Percentiles rank a stretch among this genome's conserved stretches.
These are phyloP conservation scores for Pseudogymnoascus sp. DNA, from an alignment of 2,329 filamentous ascomycete genomes.

Conservation along the genomic window DNA sequence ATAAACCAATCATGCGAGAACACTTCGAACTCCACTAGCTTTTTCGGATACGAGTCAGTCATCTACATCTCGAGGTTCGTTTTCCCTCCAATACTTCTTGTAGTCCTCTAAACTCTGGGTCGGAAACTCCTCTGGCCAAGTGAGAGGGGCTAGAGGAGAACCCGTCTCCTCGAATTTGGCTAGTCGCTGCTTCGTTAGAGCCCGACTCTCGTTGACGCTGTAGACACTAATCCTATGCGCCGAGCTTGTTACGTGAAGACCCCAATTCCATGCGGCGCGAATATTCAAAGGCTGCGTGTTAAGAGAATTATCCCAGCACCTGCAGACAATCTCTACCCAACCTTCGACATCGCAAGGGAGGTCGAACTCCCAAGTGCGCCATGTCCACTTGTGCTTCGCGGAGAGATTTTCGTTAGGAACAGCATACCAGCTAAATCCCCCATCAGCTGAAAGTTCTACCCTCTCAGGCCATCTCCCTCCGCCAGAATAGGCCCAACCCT, in stretches of 20 bases:
- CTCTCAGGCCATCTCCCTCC: slow-evolving; percentile 59
- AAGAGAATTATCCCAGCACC: slow-evolving; percentile 56
- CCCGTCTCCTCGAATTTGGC: slow-evolving; percentile 44
- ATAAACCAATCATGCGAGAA: not conserved
- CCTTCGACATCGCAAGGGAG: slow-evolving; percentile 57
- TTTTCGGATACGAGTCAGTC: not conserved
- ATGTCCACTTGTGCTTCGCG: slow-evolving; percentile 56
- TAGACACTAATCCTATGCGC: slow-evolving; percentile 57
- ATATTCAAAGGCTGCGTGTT: slow-evolving; percentile 55
- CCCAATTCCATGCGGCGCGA: slow-evolving; percentile 57
- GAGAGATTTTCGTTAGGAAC: slow-evolving; percentile 55
- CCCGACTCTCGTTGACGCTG: slow-evolving; percentile 50
- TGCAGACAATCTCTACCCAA: slow-evolving; percentile 52
- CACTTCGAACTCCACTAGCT: not conserved
- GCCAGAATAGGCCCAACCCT: slow-evolving; percentile 63
- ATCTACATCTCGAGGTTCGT: slow-evolving; percentile 9
- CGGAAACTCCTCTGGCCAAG: slow-evolving; percentile 26
- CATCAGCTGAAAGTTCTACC: slow-evolving; percentile 61
- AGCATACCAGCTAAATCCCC: slow-evolving; percentile 57
- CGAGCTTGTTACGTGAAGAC: slow-evolving; percentile 56
- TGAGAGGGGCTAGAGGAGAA: slow-evolving; percentile 46
- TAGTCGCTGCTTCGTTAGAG: slow-evolving; percentile 43
- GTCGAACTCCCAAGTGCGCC: slow-evolving; percentile 58
- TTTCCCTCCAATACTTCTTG: slow-evolving; percentile 19
- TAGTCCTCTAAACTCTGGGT: slow-evolving; percentile 47